Conservation (phyloP, 2,329 filamentous ascomycete species). For the Pseudogymnoascus sp. region DNA sequence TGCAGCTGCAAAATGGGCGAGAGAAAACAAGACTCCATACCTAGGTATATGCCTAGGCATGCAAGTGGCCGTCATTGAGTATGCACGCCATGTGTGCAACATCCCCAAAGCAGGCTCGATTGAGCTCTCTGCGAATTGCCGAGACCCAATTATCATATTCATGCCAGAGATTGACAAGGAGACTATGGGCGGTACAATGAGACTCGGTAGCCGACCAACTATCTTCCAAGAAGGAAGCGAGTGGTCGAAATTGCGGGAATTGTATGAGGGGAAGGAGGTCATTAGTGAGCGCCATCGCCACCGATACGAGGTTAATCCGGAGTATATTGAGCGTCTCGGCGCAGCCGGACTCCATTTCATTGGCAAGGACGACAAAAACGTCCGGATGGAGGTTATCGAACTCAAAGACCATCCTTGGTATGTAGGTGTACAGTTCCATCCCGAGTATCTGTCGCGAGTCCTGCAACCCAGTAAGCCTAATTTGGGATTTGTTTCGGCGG, state of each 20-base stretch:
- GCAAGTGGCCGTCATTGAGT: constrained; percentile 89
- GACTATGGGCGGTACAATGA: constrained; percentile 82
- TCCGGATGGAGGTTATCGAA: constrained; percentile 78
- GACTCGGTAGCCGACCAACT: constrained; percentile 67
- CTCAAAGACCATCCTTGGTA: constrained; percentile 78
- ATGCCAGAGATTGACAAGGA: constrained; percentile 82
- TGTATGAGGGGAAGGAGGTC: constrained; percentile 58
- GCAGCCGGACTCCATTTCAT: constrained; percentile 66
- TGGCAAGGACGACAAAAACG: constrained; percentile 69
- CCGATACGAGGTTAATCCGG: constrained; percentile 84
- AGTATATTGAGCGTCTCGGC: constrained; percentile 62
- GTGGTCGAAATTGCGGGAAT: constrained; percentile 67
- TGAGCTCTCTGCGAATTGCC: constrained; percentile 21
- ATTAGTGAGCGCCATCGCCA: constrained; percentile 76
- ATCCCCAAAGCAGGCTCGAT: constrained; percentile 33
- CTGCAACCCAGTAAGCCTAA: constrained; percentile 68
- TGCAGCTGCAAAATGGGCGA: constrained; percentile 74
- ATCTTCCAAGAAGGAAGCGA: constrained; percentile 69
- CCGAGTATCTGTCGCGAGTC: constrained; percentile 74
- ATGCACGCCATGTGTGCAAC: constrained; percentile 67
- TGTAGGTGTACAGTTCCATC: constrained; percentile 82
- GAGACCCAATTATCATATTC: constrained; percentile 59
- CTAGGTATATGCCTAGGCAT: constrained; percentile 88
- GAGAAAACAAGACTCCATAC: constrained; percentile 72
- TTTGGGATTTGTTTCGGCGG: constrained; percentile 77